Conservation (phyloP, 2,329 filamentous ascomycete genomes). For the Monosporascus sp. region DNA sequence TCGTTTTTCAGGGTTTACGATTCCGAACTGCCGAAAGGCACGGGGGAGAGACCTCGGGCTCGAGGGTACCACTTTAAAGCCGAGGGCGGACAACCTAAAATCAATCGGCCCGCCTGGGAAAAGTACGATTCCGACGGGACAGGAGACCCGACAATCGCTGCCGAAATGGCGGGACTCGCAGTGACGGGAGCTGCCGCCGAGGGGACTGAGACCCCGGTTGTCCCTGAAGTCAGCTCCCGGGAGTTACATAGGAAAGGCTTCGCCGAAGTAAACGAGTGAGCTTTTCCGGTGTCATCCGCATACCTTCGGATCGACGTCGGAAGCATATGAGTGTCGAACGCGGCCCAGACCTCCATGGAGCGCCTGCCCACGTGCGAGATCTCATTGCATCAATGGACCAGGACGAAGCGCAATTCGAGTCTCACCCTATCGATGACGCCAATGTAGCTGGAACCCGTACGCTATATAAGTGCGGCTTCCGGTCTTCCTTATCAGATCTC, state of each 20-base stretch:
- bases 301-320: too few species aligned
- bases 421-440: background rate
- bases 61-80: constrained; percentile 80
- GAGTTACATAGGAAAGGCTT: constrained; percentile 53
- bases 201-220: constrained; percentile 42
- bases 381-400: background rate
- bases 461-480: too few species aligned
- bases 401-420: background rate
- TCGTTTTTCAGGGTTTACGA: constrained; percentile 56
- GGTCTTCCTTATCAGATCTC: too few species aligned
- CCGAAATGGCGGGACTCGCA: constrained; percentile 37
- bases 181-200: constrained; percentile 27
- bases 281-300: too few species aligned
- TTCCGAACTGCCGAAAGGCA: constrained; percentile 63
- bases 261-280: constrained; percentile 36
- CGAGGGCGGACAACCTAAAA: constrained; percentile 58
- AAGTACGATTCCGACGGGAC: constrained; percentile 35
- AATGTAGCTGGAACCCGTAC: too few species aligned
- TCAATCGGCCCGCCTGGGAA: constrained; percentile 64
- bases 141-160: constrained; percentile 33
- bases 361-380: background rate
- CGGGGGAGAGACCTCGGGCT: constrained; percentile 70
- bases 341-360: too few species aligned
- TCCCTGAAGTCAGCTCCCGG: constrained; percentile 40
- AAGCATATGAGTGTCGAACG: too few species aligned